Conservation (phyloP, 2,329 filamentous ascomycete genomes). For the Beauveria australis region DNA sequence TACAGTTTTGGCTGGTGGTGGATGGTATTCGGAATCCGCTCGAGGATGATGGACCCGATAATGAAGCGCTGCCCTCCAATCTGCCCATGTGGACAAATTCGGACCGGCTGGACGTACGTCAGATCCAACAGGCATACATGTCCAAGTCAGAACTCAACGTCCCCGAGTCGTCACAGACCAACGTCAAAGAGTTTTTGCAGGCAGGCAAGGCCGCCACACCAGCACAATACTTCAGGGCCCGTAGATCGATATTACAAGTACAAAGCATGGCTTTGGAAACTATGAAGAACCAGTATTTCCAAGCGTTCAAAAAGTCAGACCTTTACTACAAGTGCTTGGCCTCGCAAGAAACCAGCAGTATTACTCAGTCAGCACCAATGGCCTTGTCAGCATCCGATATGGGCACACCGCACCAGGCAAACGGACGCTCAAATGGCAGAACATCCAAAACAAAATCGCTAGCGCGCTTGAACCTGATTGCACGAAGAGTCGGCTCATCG, state of each 20-base stretch:
- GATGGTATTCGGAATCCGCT: conserved; percentile 92
- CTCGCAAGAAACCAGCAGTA: conserved; percentile 62
- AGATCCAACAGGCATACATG: conserved; percentile 87
- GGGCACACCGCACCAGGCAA: not conserved
- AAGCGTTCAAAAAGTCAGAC: conserved; percentile 84
- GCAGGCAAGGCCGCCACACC: conserved; percentile 69
- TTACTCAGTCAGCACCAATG: conserved; percentile 16
- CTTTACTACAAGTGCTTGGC: conserved; percentile 94
- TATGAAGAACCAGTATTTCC: conserved; percentile 73
- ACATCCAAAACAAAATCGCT: conserved; percentile 37
- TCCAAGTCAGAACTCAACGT: conserved; percentile 75
- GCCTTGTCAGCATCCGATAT: conserved; percentile 15
- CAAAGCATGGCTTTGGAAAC: conserved; percentile 79
- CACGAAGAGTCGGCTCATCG: conserved; percentile 37
- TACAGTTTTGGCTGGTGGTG: conserved; percentile 98
- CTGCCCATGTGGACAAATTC: conserved; percentile 69
- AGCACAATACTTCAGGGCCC: conserved; percentile 73
- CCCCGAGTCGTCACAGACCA: conserved; percentile 56
- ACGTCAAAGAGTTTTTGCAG: conserved; percentile 69
- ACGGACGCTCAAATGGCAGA: conserved; percentile 25
- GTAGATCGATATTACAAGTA: conserved; percentile 70
- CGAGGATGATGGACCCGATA: conserved; percentile 61
- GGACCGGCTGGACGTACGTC: conserved; percentile 78
- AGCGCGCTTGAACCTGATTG: conserved; percentile 33
- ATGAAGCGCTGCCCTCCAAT: conserved; percentile 57